Evolutionary conservation across 768 basidiomycete species (phyloP).

Genomic region (Tremella mesenterica): DNA sequence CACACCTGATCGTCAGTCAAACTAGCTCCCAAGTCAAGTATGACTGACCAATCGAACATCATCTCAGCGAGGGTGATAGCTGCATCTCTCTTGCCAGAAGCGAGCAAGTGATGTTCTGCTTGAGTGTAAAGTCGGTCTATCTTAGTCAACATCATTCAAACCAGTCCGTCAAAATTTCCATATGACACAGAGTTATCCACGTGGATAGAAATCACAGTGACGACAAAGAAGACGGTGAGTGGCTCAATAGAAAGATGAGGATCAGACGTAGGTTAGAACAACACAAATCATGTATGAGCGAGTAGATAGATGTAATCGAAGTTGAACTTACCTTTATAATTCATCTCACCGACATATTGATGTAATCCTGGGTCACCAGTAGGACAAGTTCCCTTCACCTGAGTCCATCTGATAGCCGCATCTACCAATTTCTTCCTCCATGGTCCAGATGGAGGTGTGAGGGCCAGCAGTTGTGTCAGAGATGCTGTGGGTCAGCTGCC

Average conservation of each 20-base stretch:
- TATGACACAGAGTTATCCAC: too few relatives aligned
- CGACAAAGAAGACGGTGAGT: neutral
- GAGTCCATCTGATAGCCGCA: conserved; percentile 73
- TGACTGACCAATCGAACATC: conserved; percentile 65
- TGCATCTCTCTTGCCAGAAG: conserved; percentile 80
- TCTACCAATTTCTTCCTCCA: conserved; percentile 91
- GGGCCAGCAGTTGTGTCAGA: conserved; percentile 81
- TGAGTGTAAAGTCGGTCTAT: conserved; percentile 64
- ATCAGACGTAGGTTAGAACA: neutral
- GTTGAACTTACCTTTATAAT: conserved; percentile 36
- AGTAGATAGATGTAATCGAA: too few relatives aligned
- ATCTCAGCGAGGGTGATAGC: conserved; percentile 76
- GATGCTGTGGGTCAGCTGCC: conserved; percentile 51
- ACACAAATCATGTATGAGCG: too few relatives aligned
- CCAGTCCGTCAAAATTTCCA: too few relatives aligned
- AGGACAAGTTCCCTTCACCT: conserved; percentile 57
- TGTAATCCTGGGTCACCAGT: conserved; percentile 82
- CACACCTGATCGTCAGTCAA: conserved; percentile 18
- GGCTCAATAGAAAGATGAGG: neutral
- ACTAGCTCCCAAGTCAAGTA: neutral
- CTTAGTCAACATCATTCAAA: neutral
- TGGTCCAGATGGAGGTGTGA: conserved; percentile 64
- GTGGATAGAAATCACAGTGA: too few relatives aligned
- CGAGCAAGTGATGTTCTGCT: conserved; percentile 75
- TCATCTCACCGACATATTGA: conserved; percentile 78